These are phyloP conservation scores for Fusarium chaquense DNA, from an alignment of 2,329 filamentous ascomycete species.

Conservation along the genomic window DNA sequence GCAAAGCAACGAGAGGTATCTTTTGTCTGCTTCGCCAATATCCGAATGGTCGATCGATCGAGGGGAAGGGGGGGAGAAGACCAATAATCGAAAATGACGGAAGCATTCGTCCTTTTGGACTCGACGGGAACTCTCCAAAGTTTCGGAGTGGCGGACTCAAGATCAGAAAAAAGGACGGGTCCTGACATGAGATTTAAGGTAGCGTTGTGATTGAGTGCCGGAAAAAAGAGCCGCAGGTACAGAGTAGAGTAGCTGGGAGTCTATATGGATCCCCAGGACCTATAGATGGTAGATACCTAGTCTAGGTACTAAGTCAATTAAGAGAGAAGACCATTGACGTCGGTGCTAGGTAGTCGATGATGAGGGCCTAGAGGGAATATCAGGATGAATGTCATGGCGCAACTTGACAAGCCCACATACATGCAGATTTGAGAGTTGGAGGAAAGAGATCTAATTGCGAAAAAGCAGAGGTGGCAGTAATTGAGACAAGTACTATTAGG, in stretches of 20 bases:
- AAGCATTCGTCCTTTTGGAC: conserved; percentile 18
- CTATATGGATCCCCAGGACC: neutral
- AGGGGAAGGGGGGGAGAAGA: neutral
- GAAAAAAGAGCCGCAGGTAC: conserved; percentile 39
- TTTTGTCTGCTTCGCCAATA: conserved; percentile 6
- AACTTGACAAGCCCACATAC: conserved; percentile 1
- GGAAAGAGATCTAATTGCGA: conserved; percentile 1
- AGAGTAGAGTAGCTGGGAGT: neutral
- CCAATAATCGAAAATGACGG: conserved; percentile 15
- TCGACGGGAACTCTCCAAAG: conserved; percentile 18
- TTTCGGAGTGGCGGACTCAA: conserved; percentile 31
- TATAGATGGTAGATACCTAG: neutral
- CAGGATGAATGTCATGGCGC: conserved; percentile 4
- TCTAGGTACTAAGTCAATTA: neutral
- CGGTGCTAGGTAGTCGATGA: conserved; percentile 23
- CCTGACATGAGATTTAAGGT: conserved; percentile 27
- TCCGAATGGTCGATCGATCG: neutral
- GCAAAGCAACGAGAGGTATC: conserved; percentile 4
- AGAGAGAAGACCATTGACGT: conserved; percentile 3
- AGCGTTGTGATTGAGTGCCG: conserved; percentile 18
- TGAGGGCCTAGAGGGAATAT: conserved; percentile 28
- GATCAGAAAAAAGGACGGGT: conserved; percentile 12
- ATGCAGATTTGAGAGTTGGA: conserved; percentile 9
- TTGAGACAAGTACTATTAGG: neutral
- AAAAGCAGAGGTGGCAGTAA: conserved; percentile 12